Percentiles rank a stretch among this genome's conserved stretches.
Evolutionary conservation across 805 yeast species (phyloP).

Genomic region (Wickerhamomyces subpelliculosus): DNA sequence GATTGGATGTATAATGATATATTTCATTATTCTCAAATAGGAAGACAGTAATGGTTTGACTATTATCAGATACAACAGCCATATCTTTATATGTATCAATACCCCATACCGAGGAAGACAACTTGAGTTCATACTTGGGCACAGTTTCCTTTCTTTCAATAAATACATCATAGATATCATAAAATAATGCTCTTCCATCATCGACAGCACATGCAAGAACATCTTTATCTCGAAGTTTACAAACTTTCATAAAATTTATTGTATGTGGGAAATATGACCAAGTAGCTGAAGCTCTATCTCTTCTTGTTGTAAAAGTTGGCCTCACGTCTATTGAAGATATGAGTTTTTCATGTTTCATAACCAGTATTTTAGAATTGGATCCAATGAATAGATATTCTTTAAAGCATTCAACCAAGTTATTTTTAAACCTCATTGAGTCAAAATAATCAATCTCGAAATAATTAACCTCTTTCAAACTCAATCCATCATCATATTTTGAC

Average conservation of each 20-base stretch:
- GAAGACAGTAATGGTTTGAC: slow-evolving; percentile 37
- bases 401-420: slow-evolving; percentile 15
- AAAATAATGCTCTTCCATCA: slow-evolving; percentile 44
- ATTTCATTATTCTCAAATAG: slow-evolving; percentile 19
- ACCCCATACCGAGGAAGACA: slow-evolving; percentile 57
- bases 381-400: slow-evolving; percentile 7
- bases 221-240: slow-evolving; percentile 30
- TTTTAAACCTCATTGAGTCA: slow-evolving; percentile 8
- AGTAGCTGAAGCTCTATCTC: slow-evolving; percentile 38
- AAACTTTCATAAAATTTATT: slow-evolving; percentile 41
- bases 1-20: slow-evolving; percentile 29
- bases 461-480: slow-evolving; percentile 2
- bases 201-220: slow-evolving; percentile 46
- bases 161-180: slow-evolving; percentile 26
- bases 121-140: slow-evolving; percentile 24
- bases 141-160: slow-evolving; percentile 21
- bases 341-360: slow-evolving; percentile 5
- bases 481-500: slow-evolving; percentile 10
- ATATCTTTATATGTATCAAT: slow-evolving; percentile 37
- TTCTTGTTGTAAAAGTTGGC: slow-evolving; percentile 11
- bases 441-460: neutral
- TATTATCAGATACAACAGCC: slow-evolving; percentile 48
- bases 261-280: slow-evolving; percentile 52
- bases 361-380: slow-evolving; percentile 5
- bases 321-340: slow-evolving; percentile 4